These are phyloP conservation scores for Rhodotorula mucilaginosa DNA, from an alignment of 1,284 basidiomycete genomes.

Conservation along the genomic window DNA sequence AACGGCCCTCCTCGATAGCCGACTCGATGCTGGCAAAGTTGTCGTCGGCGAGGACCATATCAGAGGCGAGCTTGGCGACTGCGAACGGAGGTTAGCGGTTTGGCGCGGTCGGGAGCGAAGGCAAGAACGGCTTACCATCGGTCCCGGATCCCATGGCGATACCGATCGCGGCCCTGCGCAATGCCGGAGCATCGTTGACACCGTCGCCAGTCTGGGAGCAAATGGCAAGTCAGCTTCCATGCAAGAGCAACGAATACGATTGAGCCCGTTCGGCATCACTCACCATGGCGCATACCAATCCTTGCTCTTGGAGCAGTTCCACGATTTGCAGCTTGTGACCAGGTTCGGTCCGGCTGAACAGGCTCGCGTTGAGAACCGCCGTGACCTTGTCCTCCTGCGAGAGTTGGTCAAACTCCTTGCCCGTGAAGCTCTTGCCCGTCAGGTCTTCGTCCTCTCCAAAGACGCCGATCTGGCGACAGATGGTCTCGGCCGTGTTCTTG, in stretches of 20 bases:
- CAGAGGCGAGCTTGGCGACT: slow-evolving; percentile 51
- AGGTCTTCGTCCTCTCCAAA: slow-evolving; percentile 65
- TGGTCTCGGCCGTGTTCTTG: slow-evolving; percentile 95
- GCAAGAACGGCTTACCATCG: slow-evolving; percentile 43
- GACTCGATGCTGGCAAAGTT: slow-evolving; percentile 54
- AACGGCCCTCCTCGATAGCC: slow-evolving; percentile 71
- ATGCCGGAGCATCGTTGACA: slow-evolving; percentile 54
- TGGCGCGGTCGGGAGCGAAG: no score
- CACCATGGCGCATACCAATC: slow-evolving; percentile 96
- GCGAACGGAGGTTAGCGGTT: neutral
- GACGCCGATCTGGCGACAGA: slow-evolving; percentile 93
- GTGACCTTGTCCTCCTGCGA: slow-evolving; percentile 73
- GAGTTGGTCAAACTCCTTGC: slow-evolving; percentile 83
- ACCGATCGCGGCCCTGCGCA: slow-evolving; percentile 52
- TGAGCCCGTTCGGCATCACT: slow-evolving; percentile 40
- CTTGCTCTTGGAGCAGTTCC: slow-evolving; percentile 87
- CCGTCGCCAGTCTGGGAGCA: slow-evolving; percentile 73
- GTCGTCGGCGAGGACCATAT: slow-evolving; percentile 54
- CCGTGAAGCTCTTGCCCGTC: slow-evolving; percentile 89
- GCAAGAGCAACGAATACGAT: no score
- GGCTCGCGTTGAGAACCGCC: slow-evolving; percentile 78
- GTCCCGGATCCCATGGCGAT: slow-evolving; percentile 54
- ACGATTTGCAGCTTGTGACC: slow-evolving; percentile 93
- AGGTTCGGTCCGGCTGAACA: slow-evolving; percentile 93
- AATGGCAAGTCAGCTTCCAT: no score